These are phyloP conservation scores for Nicotiana paniculata DNA, from an alignment of 257 asterid species.

Conservation along the genomic window DNA sequence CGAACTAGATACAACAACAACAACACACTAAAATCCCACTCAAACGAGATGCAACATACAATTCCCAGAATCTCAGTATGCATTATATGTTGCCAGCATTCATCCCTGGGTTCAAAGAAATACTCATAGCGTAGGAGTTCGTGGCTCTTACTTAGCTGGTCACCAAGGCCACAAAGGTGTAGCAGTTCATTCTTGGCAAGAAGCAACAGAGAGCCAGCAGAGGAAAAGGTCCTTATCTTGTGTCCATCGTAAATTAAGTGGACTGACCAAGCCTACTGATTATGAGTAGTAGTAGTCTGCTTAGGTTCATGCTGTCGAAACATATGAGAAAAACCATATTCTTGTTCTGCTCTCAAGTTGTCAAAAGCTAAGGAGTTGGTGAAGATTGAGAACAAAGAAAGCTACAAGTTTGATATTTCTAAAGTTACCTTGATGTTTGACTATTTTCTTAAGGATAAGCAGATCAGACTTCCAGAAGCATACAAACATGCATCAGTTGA, in stretches of 20 bases:
- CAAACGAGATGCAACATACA: not conserved
- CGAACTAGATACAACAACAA: not conserved
- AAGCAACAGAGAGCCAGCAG: not conserved
- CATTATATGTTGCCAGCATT: not conserved
- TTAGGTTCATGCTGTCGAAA: not conserved
- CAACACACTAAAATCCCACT: no score
- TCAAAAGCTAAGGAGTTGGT: not conserved
- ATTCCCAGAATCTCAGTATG: not conserved
- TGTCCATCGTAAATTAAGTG: not conserved
- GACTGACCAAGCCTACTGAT: not conserved
- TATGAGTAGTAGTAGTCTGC: not conserved
- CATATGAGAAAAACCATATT: not conserved
- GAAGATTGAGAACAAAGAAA: not conserved
- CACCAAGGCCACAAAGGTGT: no score
- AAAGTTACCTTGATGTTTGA: not conserved
- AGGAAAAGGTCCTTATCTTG: not conserved
- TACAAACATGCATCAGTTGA: not conserved
- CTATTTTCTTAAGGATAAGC: not conserved
- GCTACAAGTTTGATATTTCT: not conserved
- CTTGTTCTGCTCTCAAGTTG: not conserved
- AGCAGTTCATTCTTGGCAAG: no score
- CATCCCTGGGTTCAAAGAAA: constrained; percentile 3
- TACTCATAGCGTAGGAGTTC: not conserved
- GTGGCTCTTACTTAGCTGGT: no score
- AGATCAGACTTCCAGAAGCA: not conserved